phyloP scores from a whole-genome alignment of 2,329 filamentous ascomycete genomes.

The Aureobasidium sp. region DNA sequence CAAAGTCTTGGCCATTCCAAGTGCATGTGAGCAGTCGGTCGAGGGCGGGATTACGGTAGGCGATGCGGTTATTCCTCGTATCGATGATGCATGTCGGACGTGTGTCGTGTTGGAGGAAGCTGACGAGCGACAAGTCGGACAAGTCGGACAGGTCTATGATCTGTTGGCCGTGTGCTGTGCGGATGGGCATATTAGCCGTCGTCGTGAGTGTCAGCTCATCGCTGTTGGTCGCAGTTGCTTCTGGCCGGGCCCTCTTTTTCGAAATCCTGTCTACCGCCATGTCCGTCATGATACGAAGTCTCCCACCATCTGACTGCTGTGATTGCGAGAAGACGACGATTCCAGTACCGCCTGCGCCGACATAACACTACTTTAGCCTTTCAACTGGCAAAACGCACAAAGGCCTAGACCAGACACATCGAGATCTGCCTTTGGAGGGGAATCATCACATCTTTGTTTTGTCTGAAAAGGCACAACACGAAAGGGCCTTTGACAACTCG shows the following conservation, averaged over 20 bases:
- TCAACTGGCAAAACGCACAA: neutral
- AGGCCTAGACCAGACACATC: neutral
- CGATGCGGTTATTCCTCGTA: neutral
- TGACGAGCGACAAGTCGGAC: neutral
- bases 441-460: too few relatives aligned
- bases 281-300: neutral
- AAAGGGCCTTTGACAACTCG: too few relatives aligned
- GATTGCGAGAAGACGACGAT: neutral
- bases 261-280: constrained; percentile 1
- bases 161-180: neutral
- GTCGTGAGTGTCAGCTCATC: neutral
- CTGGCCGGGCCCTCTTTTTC: constrained; percentile 1
- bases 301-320: neutral
- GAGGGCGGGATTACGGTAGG: constrained; percentile 15
- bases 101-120: constrained; percentile 6
- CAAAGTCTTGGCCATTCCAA: neutral
- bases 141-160: neutral
- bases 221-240: neutral
- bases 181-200: constrained; percentile 15
- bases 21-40: neutral
- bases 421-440: neutral
- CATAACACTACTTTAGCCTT: neutral
- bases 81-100: constrained; percentile 17
- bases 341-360: neutral
- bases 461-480: too few relatives aligned